Base-by-base conservation (phyloP, 768 basidiomycete species). In the Termitomyces sp. region DNA sequence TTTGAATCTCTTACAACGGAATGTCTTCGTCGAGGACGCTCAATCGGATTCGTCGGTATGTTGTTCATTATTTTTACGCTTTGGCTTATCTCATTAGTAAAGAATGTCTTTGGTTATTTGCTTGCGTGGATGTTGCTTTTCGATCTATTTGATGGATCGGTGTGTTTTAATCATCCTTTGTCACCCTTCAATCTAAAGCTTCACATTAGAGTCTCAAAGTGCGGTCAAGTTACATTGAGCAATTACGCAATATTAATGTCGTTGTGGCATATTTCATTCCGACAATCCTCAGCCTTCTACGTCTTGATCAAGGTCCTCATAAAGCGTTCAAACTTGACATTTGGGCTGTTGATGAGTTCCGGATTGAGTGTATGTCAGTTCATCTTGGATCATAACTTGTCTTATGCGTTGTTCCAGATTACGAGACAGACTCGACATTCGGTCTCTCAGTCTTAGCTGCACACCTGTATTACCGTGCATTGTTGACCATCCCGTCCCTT, bases 101-200 rank as follows among this genome's bases (percentile, higher is more conserved):
- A 80, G 79, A 79, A 76, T 53, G 69, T 83, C 2, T 86, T 91
- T 63, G 86, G 88, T 4, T 83, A 85, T 63, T 74, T 97, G n/a
- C 81, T 97, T 9, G 84, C 82, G 2, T 97, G 94, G 95, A 91
- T 96, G 88, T 75, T 93, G n/a, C 70, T 88, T 1, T 88, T 97
- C 63, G 92, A 95, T 68, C 77, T 90, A 20, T 97, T 97, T 73
- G 77, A 78, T 31, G 86, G 92, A 71, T 89, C 93, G 9, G 95
- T 96, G 71, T 64, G 92, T 46, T 57, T 42, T 3, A 29, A 11
- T 49, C 4, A 8, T 45, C 3, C n/a, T 46, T 57, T 5, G 29
- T 25, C 3, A 11, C 20, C 36, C 42, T 29, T 32, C 11, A 9
- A 42, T 10, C 31, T 17, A 20, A 37, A 32, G 10, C 9, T 15